Evolutionary conservation across 495 filamentous ascomycete genomes (phyloP).

Genomic region (Xylaria longipes): DNA sequence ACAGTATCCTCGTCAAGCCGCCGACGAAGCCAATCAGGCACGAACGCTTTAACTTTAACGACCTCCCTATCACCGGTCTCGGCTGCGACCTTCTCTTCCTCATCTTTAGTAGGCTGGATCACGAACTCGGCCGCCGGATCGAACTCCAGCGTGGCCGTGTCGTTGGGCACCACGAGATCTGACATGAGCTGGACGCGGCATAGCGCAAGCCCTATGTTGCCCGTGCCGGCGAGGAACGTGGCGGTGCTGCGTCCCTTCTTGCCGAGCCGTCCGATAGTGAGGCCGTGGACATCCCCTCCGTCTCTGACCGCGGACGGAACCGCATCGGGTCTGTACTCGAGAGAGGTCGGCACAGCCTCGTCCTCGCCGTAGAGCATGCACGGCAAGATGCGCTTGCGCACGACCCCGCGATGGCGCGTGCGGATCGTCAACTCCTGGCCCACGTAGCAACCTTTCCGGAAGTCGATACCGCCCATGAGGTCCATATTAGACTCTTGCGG

Average conservation of each 20-base stretch:
- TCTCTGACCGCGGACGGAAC: constrained; percentile 3
- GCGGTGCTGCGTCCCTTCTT: constrained; percentile 73
- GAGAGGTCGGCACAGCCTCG: constrained; percentile 36
- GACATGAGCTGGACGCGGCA: constrained; percentile 93
- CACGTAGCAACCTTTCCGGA: constrained; percentile 94
- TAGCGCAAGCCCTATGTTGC: constrained; percentile 86
- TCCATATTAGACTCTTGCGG: constrained; percentile 88
- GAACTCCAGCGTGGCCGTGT: constrained; percentile 57
- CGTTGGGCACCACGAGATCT: constrained; percentile 68
- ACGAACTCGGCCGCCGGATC: constrained; percentile 54
- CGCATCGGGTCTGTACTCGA: constrained; percentile 55
- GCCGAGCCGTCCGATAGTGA: constrained; percentile 48
- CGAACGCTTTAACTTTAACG: constrained; percentile 81
- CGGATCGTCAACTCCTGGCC: constrained; percentile 96
- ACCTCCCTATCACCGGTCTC: constrained; percentile 22
- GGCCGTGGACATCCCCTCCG: constrained; percentile 36
- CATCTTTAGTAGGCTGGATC: constrained; percentile 43
- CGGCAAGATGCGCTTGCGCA: constrained; percentile 88
- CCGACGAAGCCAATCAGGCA: constrained; percentile 76
- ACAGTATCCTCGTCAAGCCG: constrained; percentile 34
- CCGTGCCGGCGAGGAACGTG: constrained; percentile 75
- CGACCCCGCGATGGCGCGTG: constrained; percentile 90
- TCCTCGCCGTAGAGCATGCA: constrained; percentile 68
- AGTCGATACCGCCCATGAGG: constrained; percentile 81
- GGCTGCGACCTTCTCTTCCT: neutral